A percentile compares a stretch with the other conserved stretches of the same genome.
Conservation (phyloP, 208 protist genomes). For the Acanthamoeba castellanii region DNA sequence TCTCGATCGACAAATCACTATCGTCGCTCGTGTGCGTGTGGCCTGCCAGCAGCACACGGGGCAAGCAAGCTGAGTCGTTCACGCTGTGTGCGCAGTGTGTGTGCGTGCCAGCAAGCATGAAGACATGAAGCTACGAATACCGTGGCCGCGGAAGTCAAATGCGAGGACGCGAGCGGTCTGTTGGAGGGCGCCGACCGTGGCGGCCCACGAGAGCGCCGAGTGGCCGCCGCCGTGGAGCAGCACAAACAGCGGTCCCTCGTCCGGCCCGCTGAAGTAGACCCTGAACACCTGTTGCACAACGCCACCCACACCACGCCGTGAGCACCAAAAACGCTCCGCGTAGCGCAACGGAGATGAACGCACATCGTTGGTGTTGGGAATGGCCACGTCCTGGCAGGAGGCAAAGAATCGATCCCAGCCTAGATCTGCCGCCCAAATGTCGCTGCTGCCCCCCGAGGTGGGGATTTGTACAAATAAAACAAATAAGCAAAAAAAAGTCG, state of each 20-base stretch:
- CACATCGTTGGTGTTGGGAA: background rate
- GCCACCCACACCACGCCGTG: background rate
- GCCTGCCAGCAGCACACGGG: background rate
- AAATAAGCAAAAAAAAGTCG: background rate
- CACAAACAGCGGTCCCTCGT: conserved; percentile 66
- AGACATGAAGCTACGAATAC: background rate
- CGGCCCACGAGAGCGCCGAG: conserved; percentile 65
- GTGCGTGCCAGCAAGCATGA: background rate
- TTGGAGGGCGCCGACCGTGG: background rate
- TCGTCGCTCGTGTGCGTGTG: conserved; percentile 63
- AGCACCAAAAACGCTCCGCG: no score
- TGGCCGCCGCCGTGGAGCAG: conserved; percentile 73
- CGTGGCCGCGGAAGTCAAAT: conserved; percentile 62
- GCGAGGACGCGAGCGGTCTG: conserved; percentile 9
- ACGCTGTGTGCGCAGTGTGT: background rate
- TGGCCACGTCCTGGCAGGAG: background rate
- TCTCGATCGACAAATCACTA: conserved; percentile 77
- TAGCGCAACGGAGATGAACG: background rate
- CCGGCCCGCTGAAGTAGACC: conserved; percentile 47
- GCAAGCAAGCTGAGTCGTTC: background rate
- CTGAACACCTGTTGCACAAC: conserved; percentile 33
- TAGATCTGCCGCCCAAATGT: background rate
- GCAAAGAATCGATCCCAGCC: conserved; percentile 6
- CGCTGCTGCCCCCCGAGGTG: no score
- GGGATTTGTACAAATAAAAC: background rate